Base-by-base conservation (phyloP, 148 eudicot species). In the Limonium bicolor region DNA sequence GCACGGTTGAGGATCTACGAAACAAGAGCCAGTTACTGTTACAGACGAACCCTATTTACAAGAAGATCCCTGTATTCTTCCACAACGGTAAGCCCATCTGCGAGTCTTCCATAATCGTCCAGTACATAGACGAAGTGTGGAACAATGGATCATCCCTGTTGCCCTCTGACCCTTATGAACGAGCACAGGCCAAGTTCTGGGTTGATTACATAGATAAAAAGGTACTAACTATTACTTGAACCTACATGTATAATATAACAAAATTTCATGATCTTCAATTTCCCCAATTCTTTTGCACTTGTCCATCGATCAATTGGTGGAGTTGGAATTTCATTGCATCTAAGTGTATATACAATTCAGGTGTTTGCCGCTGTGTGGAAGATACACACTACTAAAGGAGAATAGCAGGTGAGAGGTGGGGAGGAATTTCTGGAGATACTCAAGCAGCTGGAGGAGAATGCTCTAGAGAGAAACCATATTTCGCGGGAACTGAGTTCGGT, bases 51-150 rank as follows among this genome's bases (percentile, higher is more conserved):
- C 87, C 94, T 3, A 72, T 83, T 50, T 41, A 65, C 41, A 75
- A 83, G 65, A 83, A 83, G 43, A 63, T 83, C 38, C 94, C 87
- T 5, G 80, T 83, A 23, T 65, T 83, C 2, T 30, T 78, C 25
- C 87, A 75, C 49, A 58, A 60, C 17, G 78, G 54, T 50, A 67
- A 63, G 10, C 73, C 78, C 11, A 35, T 78, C 1, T 67, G 76
- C 14, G 94, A 83, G 45, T 83, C 94, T 0, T 75, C 75, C 11
- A 27, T 83, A 16, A 83, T 83, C 41, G 71, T 83, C 7, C 59
- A 78, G 23, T 83, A 83, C 46, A 54, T 75, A 26, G 94, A 83
- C 21, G 87, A 75, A 18, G 64, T 39, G 2, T 83, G 76, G 63
- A 56, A 51, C 3, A 41, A 61, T 14, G 56, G 40, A 19, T 6